Evolutionary conservation across 1,139 yeast genomes (phyloP).

Genomic region (Pneumocystis canis): DNA sequence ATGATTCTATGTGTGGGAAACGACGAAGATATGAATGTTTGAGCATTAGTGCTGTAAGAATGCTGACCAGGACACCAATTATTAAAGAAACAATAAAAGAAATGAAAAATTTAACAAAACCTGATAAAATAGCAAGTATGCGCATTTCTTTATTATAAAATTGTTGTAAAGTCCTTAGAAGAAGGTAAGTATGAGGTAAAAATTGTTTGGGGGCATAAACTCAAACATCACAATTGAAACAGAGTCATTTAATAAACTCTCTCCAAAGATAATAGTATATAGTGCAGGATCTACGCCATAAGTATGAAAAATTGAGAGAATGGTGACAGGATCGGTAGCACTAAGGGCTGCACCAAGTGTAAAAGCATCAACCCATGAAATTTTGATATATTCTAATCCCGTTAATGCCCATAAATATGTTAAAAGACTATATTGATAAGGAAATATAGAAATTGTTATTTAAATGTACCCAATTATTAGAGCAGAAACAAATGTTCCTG

Average conservation of each 20-base stretch:
- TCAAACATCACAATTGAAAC: conserved; percentile 98
- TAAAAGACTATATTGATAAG: neutral
- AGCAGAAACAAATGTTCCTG: conserved; percentile 89
- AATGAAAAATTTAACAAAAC: conserved; percentile 84
- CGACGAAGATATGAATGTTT: conserved; percentile 88
- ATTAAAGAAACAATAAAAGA: conserved; percentile 85
- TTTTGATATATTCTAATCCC: conserved; percentile 74
- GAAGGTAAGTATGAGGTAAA: neutral
- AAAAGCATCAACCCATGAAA: conserved; percentile 89
- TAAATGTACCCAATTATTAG: conserved; percentile 51
- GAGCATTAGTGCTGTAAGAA: conserved; percentile 72
- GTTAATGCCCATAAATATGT: conserved; percentile 79
- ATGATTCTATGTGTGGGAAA: conserved; percentile 91
- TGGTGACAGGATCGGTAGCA: conserved; percentile 98
- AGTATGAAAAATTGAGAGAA: conserved; percentile 87
- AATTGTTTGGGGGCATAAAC: conserved; percentile 10
- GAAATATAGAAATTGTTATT: neutral
- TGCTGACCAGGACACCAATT: conserved; percentile 79
- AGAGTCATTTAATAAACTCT: conserved; percentile 87
- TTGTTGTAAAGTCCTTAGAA: conserved; percentile 63
- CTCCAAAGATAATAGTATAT: conserved; percentile 94
- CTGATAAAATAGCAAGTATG: conserved; percentile 71
- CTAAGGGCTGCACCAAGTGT: conserved; percentile 96
- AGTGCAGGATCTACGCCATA: conserved; percentile 95
- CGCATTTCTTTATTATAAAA: conserved; percentile 76